These are phyloP conservation scores for Neurospora tetraspora DNA, from an alignment of 495 filamentous ascomycete genomes.

Conservation along the genomic window DNA sequence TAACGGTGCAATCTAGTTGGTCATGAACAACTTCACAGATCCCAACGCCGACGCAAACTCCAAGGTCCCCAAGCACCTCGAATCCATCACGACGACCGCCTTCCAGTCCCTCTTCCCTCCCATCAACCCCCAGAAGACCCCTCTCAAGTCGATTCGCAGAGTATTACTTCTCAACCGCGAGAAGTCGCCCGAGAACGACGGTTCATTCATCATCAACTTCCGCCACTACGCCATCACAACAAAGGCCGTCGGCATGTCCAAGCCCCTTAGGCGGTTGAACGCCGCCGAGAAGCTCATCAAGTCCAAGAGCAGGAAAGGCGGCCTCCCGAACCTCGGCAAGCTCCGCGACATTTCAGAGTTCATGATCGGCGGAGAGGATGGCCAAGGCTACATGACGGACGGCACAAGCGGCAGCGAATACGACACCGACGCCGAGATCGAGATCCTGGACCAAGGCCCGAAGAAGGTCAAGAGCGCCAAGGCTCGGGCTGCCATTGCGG, in stretches of 20 bases:
- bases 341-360: constrained; percentile 93
- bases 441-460: constrained; percentile 67
- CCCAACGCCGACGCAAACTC: constrained; percentile 54
- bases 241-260: constrained; percentile 72
- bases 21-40: constrained; percentile 95
- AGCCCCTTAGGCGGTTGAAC: constrained; percentile 70
- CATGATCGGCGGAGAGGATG: constrained; percentile 71
- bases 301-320: constrained; percentile 52
- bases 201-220: constrained; percentile 76
- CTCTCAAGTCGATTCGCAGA: constrained; percentile 77
- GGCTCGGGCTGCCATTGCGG: constrained; percentile 34
- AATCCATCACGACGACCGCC: constrained; percentile 83
- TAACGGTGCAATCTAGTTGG: constrained; percentile 46
- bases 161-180: constrained; percentile 87
- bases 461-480: constrained; percentile 56
- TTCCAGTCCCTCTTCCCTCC: constrained; percentile 96
- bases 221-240: constrained; percentile 94
- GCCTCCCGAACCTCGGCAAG: constrained; percentile 79
- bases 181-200: constrained; percentile 42
- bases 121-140: constrained; percentile 85
- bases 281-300: constrained; percentile 66
- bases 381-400: constrained; percentile 71
- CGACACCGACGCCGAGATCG: constrained; percentile 93
- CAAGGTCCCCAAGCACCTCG: constrained; percentile 71
- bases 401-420: constrained; percentile 79